Conservation (phyloP, 345 rosid genomes). For the Melaleuca alternifolia region DNA sequence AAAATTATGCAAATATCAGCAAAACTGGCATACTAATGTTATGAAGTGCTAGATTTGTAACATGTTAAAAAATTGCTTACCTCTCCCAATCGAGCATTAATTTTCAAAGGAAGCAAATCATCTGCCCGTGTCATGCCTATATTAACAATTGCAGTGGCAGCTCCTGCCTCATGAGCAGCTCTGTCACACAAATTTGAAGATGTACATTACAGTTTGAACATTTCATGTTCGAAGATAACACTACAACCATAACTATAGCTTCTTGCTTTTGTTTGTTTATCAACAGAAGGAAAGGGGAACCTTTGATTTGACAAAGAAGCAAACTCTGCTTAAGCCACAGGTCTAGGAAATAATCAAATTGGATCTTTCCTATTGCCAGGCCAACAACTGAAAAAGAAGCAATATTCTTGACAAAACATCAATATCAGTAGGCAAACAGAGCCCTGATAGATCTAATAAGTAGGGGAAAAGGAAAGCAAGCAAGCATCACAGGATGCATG, state of each 20-base stretch:
- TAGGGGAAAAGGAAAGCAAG: background rate
- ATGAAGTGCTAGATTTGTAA: background rate
- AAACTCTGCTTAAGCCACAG: background rate
- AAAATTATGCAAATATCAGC: background rate
- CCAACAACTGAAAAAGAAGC: background rate
- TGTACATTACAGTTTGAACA: background rate
- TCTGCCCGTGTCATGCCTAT: conserved; percentile 77
- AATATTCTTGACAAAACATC: background rate
- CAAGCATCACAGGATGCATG: background rate
- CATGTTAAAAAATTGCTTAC: conserved; percentile 11
- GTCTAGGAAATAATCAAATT: background rate
- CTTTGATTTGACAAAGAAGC: background rate
- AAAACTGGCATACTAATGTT: background rate
- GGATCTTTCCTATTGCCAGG: background rate
- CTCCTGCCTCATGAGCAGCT: conserved; percentile 83
- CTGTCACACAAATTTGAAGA: conserved; percentile 20
- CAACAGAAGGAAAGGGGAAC: background rate
- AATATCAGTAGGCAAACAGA: background rate
- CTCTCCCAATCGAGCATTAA: conserved; percentile 79
- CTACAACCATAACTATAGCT: background rate
- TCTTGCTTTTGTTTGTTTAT: background rate
- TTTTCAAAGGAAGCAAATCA: conserved; percentile 63
- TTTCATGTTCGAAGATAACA: background rate
- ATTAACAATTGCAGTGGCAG: conserved; percentile 75
- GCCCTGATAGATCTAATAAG: background rate